A percentile compares a stretch with the other conserved stretches of the same genome.
phyloP scores from a whole-genome alignment of 768 basidiomycete genomes.

The Trametes punicea region DNA sequence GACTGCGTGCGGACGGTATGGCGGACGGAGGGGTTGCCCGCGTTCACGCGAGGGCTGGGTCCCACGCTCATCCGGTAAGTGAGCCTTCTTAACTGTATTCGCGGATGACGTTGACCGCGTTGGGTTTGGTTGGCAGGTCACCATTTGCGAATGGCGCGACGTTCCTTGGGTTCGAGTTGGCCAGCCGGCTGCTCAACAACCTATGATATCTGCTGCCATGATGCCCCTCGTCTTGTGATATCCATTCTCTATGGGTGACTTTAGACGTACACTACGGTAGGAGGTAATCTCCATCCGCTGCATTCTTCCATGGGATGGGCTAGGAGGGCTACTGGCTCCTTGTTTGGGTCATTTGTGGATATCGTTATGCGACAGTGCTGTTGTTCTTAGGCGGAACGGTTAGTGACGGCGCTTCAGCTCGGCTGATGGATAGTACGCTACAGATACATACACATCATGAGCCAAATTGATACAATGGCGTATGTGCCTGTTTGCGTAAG shows the following conservation, averaged over 20 bases:
- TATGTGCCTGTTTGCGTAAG: too few species aligned
- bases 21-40: conserved; percentile 76
- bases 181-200: conserved; percentile 62
- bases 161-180: conserved; percentile 94
- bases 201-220: conserved; percentile 14
- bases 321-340: too few species aligned
- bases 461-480: conserved; percentile 9
- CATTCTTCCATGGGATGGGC: background rate
- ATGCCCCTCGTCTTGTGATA: background rate
- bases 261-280: conserved; percentile 6
- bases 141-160: conserved; percentile 97
- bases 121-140: conserved; percentile 46
- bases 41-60: conserved; percentile 87
- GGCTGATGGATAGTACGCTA: conserved; percentile 8
- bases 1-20: conserved; percentile 84
- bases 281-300: conserved; percentile 1
- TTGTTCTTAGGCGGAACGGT: too few species aligned
- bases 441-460: conserved; percentile 13
- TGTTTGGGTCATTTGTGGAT: too few species aligned
- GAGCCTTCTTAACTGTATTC: background rate
- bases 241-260: background rate
- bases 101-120: background rate
- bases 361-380: background rate
- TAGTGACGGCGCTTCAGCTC: background rate
- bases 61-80: conserved; percentile 87